phyloP scores from a whole-genome alignment of 768 basidiomycete genomes.

The Hygrocybe punicea region DNA sequence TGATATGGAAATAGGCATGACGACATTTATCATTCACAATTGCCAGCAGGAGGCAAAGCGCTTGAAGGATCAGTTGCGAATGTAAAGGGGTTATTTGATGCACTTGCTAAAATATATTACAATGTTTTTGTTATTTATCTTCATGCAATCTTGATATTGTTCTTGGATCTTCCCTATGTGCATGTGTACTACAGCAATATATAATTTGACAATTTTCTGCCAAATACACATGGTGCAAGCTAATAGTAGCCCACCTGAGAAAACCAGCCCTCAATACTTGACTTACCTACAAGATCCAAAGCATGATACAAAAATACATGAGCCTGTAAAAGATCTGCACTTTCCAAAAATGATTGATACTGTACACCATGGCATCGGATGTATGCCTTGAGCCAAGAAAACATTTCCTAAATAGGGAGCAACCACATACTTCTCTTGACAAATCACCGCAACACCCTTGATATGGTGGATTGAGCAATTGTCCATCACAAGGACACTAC shows the following conservation, averaged over 20 bases:
- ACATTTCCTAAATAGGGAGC: background rate
- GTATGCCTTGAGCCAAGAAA: no score
- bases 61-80: background rate
- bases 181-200: no score
- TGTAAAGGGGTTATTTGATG: background rate
- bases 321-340: background rate
- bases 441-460: background rate
- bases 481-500: constrained; percentile 38
- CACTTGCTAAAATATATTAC: background rate
- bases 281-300: background rate
- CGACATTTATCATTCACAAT: background rate
- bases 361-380: background rate
- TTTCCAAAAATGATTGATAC: background rate
- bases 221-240: background rate
- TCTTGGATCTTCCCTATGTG: no score
- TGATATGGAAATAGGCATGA: background rate
- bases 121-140: background rate
- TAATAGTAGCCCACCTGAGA: background rate
- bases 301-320: background rate
- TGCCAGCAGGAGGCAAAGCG: background rate
- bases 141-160: no score
- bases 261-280: background rate
- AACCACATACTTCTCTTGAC: background rate
- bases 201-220: background rate
- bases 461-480: constrained; percentile 41